phyloP scores from a whole-genome alignment of 805 yeast genomes.

The Candida dendrica region DNA sequence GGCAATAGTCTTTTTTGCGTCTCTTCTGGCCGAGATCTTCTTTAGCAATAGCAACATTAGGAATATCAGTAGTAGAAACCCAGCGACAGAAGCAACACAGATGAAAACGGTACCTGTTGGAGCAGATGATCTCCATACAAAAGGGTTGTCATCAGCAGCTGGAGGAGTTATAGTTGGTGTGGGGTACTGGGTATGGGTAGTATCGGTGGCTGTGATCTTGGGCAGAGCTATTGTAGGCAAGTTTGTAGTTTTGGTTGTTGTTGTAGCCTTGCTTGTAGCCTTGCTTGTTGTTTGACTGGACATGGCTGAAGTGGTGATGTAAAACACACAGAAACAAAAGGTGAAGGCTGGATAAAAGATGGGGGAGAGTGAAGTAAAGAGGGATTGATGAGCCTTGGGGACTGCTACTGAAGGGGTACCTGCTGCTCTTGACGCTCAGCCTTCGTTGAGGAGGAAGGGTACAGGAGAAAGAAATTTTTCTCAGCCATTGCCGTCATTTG shows the following conservation, averaged over 20 bases:
- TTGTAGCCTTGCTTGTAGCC: background rate
- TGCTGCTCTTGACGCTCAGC: no score
- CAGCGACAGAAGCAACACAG: constrained; percentile 66
- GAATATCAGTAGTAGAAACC: constrained; percentile 46
- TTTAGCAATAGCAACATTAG: constrained; percentile 44
- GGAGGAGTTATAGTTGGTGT: constrained; percentile 42
- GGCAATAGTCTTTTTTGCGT: constrained; percentile 39
- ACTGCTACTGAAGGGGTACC: no score
- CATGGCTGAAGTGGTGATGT: no score
- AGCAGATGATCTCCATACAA: constrained; percentile 38
- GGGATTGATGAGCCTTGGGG: no score
- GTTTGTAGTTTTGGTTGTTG: background rate
- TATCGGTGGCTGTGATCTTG: constrained; percentile 3
- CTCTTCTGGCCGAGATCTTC: constrained; percentile 40
- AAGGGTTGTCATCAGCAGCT: constrained; percentile 55
- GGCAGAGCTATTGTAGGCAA: constrained; percentile 8
- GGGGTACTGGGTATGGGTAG: constrained; percentile 14
- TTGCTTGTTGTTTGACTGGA: background rate
- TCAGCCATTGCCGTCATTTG: no score
- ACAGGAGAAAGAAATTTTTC: no score
- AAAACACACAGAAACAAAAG: no score
- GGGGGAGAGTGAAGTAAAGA: no score
- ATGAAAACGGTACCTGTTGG: constrained; percentile 82
- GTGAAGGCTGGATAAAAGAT: no score
- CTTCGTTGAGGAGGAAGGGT: no score